These are phyloP conservation scores for Suillus luteus DNA, from an alignment of 768 basidiomycete genomes.

Conservation along the genomic window DNA sequence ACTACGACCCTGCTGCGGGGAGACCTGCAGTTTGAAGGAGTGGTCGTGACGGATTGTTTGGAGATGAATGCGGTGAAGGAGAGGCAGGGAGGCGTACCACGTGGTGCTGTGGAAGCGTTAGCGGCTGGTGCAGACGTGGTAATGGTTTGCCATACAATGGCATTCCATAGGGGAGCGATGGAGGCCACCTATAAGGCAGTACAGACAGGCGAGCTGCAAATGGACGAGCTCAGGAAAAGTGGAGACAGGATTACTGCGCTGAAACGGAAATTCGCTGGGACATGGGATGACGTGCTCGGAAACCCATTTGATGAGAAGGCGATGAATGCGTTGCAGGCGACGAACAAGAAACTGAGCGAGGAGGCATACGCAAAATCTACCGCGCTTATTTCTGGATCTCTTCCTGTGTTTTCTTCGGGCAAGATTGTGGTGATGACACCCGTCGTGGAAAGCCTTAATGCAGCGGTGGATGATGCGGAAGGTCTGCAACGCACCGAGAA, in stretches of 20 bases:
- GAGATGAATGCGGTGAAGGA: slow-evolving; percentile 69
- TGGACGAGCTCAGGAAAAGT: slow-evolving; percentile 43
- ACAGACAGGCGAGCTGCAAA: slow-evolving; percentile 41
- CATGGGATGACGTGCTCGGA: slow-evolving; percentile 43
- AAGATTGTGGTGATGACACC: slow-evolving; percentile 57
- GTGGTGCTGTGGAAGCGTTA: slow-evolving; percentile 57
- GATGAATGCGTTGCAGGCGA: slow-evolving; percentile 34
- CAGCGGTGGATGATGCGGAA: slow-evolving; percentile 60
- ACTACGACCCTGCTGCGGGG: slow-evolving; percentile 54
- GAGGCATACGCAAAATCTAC: slow-evolving; percentile 50
- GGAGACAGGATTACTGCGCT: slow-evolving; percentile 47
- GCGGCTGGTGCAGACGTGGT: slow-evolving; percentile 70
- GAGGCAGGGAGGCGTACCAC: slow-evolving; percentile 45
- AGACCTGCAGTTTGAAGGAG: slow-evolving; percentile 54
- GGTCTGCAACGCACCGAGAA: slow-evolving; percentile 42
- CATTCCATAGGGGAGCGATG: slow-evolving; percentile 54
- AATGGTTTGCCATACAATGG: slow-evolving; percentile 71
- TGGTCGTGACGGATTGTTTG: slow-evolving; percentile 73
- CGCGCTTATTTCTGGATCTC: slow-evolving; percentile 46
- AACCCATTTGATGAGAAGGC: slow-evolving; percentile 29
- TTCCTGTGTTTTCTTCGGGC: slow-evolving; percentile 29
- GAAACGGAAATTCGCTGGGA: slow-evolving; percentile 52
- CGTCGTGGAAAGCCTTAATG: slow-evolving; percentile 55
- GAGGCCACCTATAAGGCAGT: slow-evolving; percentile 54
- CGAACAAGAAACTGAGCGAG: slow-evolving; percentile 44